Evolutionary conservation across 768 basidiomycete species (phyloP), one percentile per base, ranked within the genome.

Genomic region (Termitomyces sp.): DNA sequence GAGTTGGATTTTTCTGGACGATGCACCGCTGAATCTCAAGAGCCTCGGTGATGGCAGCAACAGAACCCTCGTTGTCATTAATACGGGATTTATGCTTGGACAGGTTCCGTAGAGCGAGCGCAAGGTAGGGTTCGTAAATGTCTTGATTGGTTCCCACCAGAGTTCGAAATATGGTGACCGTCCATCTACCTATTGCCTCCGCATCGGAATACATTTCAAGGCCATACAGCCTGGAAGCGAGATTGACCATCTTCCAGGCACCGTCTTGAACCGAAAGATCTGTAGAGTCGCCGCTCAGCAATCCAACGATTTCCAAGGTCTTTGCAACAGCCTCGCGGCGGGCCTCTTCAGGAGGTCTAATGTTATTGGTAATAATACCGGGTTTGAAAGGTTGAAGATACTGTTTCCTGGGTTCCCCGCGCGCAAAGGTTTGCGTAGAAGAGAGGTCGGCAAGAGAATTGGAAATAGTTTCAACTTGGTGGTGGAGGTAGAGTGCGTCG

Each of bases 141-240:
- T 26, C 33, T 39, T 45, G 43, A 49, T 63, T 43, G 9, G 51
- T 54, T 22, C 45, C 34, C 18, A 50, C 54, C 27, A 63, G 20
- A 18, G 56, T 47, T 26, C 59, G 48, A 33, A 57, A 63, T 37
- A 63, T 56, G 18, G 56, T 56, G n/a, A 52, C 62, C 12, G 62
- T 63, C 62, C 62, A 63, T 13, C 13, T 44, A 7, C 59, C 59
- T 34, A 63, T 63, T 1, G 53, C 48, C 34, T 54, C 46, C n/a
- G 62, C 62, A 44, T 63, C 59, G 8, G 59, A 57, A 55, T 60
- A 57, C 62, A 63, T 63, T 37, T 61, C 59, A 12, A 63, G 59
- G 20, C 37, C 48, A 26, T 60, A 36, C 20, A 63, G 36, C 32
- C 36, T 56, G 44, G 57, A 54, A 10, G 59, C 52, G 30, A 60